Evolutionary conservation across 306 rosid genomes (phyloP).

Genomic region (Prunus mongolica): DNA sequence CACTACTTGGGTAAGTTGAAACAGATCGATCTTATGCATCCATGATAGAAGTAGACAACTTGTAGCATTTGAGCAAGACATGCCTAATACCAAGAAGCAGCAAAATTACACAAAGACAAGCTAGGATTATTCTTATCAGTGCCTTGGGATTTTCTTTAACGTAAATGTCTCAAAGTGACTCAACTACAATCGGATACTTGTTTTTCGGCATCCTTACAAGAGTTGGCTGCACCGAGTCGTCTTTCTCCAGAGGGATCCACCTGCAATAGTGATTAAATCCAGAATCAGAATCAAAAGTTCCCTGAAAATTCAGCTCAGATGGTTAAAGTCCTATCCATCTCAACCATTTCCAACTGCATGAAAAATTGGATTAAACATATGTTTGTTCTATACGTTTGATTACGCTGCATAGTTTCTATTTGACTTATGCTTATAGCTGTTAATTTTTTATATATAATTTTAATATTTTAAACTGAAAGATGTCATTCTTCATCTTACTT

Average conservation of each 20-base stretch:
- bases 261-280: conserved; percentile 30
- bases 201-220: conserved; percentile 88
- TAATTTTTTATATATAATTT: background rate
- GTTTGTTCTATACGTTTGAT: background rate
- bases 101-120: background rate
- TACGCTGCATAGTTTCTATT: background rate
- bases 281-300: background rate
- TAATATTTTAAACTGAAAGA: background rate
- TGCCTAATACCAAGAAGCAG: background rate
- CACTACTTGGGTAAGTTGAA: background rate
- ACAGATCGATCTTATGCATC: background rate
- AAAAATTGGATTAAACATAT: background rate
- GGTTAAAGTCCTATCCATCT: background rate
- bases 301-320: background rate
- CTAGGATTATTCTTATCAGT: background rate
- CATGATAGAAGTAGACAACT: background rate
- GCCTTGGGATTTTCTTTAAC: background rate
- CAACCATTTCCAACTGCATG: no score
- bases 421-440: background rate
- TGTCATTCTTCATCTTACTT: conserved; percentile 39
- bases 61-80: no score
- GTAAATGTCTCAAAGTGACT: conserved; percentile 27
- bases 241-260: conserved; percentile 68
- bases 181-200: conserved; percentile 62
- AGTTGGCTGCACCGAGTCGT: conserved; percentile 71